A percentile compares a stretch with the other conserved stretches of the same genome.
These are phyloP conservation scores for Pichia sp. DNA, from an alignment of 1,139 yeast species.

Conservation along the genomic window DNA sequence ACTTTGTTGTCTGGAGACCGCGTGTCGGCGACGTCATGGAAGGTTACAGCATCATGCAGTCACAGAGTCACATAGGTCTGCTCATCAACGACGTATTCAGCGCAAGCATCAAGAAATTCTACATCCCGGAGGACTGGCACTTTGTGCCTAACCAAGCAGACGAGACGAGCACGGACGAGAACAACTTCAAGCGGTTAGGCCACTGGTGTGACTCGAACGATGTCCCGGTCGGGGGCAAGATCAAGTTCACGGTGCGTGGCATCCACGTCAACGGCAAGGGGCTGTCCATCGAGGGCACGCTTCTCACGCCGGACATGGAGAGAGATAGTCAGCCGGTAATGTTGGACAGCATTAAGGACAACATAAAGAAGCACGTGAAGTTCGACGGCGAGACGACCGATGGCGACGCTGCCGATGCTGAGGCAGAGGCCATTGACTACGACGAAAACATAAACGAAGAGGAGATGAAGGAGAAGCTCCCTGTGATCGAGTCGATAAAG, in stretches of 20 bases:
- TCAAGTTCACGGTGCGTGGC: slow-evolving; percentile 66
- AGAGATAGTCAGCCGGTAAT: slow-evolving; percentile 51
- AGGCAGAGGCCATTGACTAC: slow-evolving; percentile 13
- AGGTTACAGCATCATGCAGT: slow-evolving; percentile 86
- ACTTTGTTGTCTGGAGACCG: slow-evolving; percentile 85
- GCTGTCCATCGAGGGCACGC: slow-evolving; percentile 80
- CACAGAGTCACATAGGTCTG: slow-evolving; percentile 92
- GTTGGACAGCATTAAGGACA: slow-evolving; percentile 24
- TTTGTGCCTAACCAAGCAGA: slow-evolving; percentile 77
- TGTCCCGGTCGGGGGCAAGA: slow-evolving; percentile 71
- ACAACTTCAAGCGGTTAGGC: slow-evolving; percentile 53
- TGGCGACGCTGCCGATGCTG: slow-evolving; percentile 26
- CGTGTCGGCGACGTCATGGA: slow-evolving; percentile 76
- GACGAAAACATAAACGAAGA: slow-evolving; percentile 18
- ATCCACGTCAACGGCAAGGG: slow-evolving; percentile 77
- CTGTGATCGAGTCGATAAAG: slow-evolving; percentile 9
- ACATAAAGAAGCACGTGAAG: slow-evolving; percentile 23
- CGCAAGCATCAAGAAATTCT: slow-evolving; percentile 81
- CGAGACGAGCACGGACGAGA: slow-evolving; percentile 35
- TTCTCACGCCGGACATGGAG: slow-evolving; percentile 59
- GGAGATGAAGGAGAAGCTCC: slow-evolving; percentile 7
- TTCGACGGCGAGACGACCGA: slow-evolving; percentile 30
- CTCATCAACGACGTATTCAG: slow-evolving; percentile 90
- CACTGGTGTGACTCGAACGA: slow-evolving; percentile 81
- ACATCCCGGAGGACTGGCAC: slow-evolving; percentile 78